phyloP scores from a whole-genome alignment of 805 yeast genomes.

The Candida caryicola region DNA sequence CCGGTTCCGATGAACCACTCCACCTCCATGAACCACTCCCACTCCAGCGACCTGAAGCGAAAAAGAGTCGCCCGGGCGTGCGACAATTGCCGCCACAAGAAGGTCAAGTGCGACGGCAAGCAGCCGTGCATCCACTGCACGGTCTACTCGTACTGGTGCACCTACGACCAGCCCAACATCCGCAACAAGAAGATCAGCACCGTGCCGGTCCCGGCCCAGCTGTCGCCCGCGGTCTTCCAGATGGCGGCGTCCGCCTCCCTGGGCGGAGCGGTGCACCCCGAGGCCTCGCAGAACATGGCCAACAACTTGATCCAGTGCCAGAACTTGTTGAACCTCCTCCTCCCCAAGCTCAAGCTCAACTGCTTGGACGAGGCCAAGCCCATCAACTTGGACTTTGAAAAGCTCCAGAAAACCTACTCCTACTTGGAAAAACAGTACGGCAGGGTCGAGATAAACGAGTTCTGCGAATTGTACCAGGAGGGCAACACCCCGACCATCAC shows the following conservation, averaged over 20 bases:
- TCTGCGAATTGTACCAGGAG: conserved; percentile 7
- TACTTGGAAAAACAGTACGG: conserved; percentile 2
- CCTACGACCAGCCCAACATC: conserved; percentile 75
- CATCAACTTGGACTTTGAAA: conserved; percentile 30
- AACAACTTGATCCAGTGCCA: conserved; percentile 29
- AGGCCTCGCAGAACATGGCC: conserved; percentile 10
- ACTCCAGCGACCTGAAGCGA: conserved; percentile 34
- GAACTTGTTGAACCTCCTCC: conserved; percentile 30
- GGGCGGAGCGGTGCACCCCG: conserved; percentile 15
- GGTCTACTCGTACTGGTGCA: conserved; percentile 79
- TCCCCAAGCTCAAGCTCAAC: conserved; percentile 36
- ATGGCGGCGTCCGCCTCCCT: conserved; percentile 15
- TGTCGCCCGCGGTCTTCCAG: conserved; percentile 19
- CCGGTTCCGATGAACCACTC: not conserved
- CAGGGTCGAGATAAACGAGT: conserved; percentile 15
- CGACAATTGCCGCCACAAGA: conserved; percentile 70
- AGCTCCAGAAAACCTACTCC: conserved; percentile 30
- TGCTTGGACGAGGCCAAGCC: conserved; percentile 28
- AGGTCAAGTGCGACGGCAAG: conserved; percentile 77
- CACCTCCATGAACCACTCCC: not conserved
- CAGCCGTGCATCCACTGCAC: conserved; percentile 83
- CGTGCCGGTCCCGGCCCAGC: conserved; percentile 24
- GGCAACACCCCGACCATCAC: conserved; percentile 1
- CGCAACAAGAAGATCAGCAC: conserved; percentile 46
- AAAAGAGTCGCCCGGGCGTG: conserved; percentile 74